Conservation (phyloP, 2,329 filamentous ascomycete species). For the Hymenoscyphus occultus region DNA sequence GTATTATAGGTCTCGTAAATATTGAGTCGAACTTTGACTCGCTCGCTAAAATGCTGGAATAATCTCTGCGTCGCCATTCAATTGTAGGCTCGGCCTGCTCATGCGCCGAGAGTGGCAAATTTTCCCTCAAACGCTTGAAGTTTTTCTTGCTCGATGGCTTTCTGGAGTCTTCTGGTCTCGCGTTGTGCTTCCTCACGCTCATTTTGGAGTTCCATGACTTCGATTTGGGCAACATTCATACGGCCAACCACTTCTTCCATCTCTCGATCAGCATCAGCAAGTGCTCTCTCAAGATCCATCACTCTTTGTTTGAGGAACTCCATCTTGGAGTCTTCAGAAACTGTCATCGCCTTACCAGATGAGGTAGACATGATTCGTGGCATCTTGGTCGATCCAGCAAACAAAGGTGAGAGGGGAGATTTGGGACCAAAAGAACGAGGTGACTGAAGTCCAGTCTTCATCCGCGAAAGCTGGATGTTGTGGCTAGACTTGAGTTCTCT, state of each 20-base stretch:
- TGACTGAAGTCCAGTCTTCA: constrained; percentile 54
- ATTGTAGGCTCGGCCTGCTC: constrained; percentile 11
- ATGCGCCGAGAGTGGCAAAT: constrained; percentile 31
- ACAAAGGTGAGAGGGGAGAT: constrained; percentile 61
- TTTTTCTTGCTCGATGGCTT: constrained; percentile 52
- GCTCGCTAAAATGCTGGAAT: constrained; percentile 10
- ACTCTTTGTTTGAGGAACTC: constrained; percentile 75
- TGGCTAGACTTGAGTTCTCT: constrained; percentile 72
- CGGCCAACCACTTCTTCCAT: constrained; percentile 80
- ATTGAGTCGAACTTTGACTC: not conserved
- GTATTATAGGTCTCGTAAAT: not conserved
- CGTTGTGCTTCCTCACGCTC: constrained; percentile 71
- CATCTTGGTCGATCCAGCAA: constrained; percentile 49
- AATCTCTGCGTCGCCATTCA: not conserved
- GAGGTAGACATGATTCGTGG: constrained; percentile 50
- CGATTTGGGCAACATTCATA: constrained; percentile 81
- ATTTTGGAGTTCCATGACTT: constrained; percentile 72
- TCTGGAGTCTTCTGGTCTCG: constrained; percentile 67
- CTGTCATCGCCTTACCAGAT: constrained; percentile 57
- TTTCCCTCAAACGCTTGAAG: constrained; percentile 31
- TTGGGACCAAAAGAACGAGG: constrained; percentile 54
- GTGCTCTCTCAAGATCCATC: constrained; percentile 77
- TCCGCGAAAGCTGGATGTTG: constrained; percentile 71
- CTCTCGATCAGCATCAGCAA: constrained; percentile 71
- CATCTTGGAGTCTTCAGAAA: constrained; percentile 70